phyloP scores from a whole-genome alignment of 192 early-diverging fungal genomes.

The Kappamyces sp. region DNA sequence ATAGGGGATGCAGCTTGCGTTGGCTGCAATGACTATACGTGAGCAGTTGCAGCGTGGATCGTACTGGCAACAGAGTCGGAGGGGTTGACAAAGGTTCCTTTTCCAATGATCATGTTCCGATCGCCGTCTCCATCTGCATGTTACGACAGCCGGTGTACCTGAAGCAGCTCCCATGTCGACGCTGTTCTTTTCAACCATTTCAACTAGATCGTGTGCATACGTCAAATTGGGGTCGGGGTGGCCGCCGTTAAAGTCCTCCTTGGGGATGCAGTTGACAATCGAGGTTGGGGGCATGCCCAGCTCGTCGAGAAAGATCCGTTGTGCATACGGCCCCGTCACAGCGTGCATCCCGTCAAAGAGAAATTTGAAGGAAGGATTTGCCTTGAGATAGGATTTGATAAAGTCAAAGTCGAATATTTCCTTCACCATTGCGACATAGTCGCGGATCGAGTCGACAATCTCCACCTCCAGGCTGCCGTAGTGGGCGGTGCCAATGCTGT shows the following conservation, averaged over 20 bases:
- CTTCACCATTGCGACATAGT: constrained; percentile 83
- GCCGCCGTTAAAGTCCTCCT: constrained; percentile 87
- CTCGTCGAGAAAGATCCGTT: constrained; percentile 80
- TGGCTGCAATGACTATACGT: constrained; percentile 73
- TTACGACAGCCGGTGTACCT: constrained; percentile 8
- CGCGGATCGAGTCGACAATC: constrained; percentile 79
- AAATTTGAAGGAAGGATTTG: constrained; percentile 70
- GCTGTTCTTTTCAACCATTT: constrained; percentile 72
- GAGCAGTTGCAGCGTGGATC: background rate
- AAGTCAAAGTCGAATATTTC: constrained; percentile 88
- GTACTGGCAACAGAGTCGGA: constrained; percentile 86
- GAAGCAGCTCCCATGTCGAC: constrained; percentile 91
- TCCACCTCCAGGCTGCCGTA: constrained; percentile 70
- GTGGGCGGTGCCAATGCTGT: constrained; percentile 53
- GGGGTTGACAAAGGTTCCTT: constrained; percentile 91
- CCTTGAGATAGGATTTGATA: constrained; percentile 70
- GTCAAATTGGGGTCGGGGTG: constrained; percentile 99
- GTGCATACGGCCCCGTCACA: constrained; percentile 92
- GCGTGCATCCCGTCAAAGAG: constrained; percentile 89
- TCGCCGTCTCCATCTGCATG: constrained; percentile 87
- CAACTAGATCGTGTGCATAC: constrained; percentile 90
- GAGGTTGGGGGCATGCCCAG: constrained; percentile 74
- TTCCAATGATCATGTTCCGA: constrained; percentile 94
- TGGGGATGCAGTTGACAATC: constrained; percentile 76
- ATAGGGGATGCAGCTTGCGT: constrained; percentile 85